Conservation (phyloP, 202 grass and related monocot genomes). For the Cymbopogon flexuosus region DNA sequence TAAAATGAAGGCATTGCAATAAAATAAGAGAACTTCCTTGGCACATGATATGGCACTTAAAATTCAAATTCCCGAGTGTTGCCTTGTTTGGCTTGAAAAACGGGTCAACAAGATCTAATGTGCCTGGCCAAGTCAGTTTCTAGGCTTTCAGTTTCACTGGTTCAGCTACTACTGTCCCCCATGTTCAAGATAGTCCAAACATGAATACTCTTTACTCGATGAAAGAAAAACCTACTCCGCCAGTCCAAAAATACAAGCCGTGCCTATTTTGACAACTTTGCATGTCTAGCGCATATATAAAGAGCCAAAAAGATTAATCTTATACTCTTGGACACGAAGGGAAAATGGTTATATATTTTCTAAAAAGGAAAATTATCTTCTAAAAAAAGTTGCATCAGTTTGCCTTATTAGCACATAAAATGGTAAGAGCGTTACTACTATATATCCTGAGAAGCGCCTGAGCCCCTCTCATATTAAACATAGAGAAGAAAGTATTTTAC, state of each 20-base stretch:
- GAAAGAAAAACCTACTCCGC: background rate
- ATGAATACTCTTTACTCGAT: background rate
- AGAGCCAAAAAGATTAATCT: background rate
- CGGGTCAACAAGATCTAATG: background rate
- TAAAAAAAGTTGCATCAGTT: background rate
- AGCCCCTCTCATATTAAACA: background rate
- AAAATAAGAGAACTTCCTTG: background rate
- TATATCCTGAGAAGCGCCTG: background rate
- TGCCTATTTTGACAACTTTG: background rate
- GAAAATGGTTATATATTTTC: background rate
- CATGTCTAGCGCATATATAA: background rate
- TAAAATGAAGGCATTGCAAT: background rate
- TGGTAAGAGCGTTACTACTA: background rate
- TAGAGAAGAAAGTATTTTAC: background rate
- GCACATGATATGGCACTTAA: background rate
- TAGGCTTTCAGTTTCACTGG: background rate
- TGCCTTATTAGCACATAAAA: background rate
- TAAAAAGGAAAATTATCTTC: background rate
- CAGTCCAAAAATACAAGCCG: background rate
- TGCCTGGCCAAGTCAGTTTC: background rate
- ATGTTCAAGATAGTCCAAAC: background rate
- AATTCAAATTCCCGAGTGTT: background rate
- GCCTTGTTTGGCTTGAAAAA: background rate
- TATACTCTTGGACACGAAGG: background rate
- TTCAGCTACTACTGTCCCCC: background rate